A percentile compares a stretch with the other conserved stretches of the same genome.
Evolutionary conservation across 805 yeast species (phyloP).

Genomic region (Pichia californica): DNA sequence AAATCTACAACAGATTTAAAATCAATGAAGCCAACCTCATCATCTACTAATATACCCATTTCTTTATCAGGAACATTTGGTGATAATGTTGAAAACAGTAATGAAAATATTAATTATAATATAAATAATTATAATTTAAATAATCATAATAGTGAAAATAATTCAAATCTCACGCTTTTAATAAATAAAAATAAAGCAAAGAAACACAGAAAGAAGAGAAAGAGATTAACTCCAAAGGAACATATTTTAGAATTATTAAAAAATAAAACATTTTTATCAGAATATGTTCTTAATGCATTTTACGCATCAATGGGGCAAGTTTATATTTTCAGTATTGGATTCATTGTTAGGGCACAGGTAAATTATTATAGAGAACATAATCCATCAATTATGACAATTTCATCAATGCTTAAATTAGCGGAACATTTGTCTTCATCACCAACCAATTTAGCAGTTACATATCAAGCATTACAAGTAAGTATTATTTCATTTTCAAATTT

Average conservation of each 20-base stretch:
- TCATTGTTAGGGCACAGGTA: slow-evolving; percentile 49
- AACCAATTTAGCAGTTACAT: slow-evolving; percentile 35
- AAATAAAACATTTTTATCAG: slow-evolving; percentile 39
- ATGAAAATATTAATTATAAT: background rate
- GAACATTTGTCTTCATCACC: slow-evolving; percentile 1
- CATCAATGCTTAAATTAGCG: slow-evolving; percentile 3
- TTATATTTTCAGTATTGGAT: slow-evolving; percentile 70
- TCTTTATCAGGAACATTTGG: background rate
- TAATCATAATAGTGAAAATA: background rate
- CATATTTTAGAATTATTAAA: slow-evolving; percentile 24
- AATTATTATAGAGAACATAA: slow-evolving; percentile 18
- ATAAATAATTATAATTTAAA: background rate
- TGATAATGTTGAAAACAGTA: background rate
- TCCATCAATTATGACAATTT: background rate
- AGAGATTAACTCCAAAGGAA: slow-evolving; percentile 15
- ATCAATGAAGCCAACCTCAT: background rate
- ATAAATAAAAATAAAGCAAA: slow-evolving; percentile 8
- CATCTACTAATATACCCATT: background rate
- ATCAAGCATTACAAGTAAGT: slow-evolving; percentile 69
- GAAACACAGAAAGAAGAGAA: slow-evolving; percentile 7
- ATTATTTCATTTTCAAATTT: slow-evolving; percentile 59
- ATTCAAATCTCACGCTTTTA: background rate
- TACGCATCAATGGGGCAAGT: slow-evolving; percentile 63
- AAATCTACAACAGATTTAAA: background rate
- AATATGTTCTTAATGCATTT: slow-evolving; percentile 48